Evolutionary conservation across 768 basidiomycete species (phyloP).

Genomic region (Brasilioporus rufonigricans): DNA sequence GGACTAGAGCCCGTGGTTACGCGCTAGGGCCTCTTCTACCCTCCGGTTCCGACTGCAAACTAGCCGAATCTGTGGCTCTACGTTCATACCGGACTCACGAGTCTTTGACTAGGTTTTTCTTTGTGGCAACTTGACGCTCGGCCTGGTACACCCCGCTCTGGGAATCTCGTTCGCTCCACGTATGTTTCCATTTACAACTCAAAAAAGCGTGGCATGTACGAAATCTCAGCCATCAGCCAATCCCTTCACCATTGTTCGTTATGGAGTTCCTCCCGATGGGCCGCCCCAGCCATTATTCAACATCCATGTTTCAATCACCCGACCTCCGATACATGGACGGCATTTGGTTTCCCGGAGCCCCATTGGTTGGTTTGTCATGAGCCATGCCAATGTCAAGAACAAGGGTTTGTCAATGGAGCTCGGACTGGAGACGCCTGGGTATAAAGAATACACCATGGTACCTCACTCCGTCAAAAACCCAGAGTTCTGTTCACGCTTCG

Average conservation of each 20-base stretch:
- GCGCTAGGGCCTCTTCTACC: neutral
- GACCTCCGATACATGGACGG: neutral
- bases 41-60: neutral
- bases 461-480: neutral
- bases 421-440: neutral
- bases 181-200: neutral
- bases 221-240: neutral
- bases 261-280: neutral
- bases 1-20: neutral
- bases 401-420: neutral
- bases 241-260: conserved; percentile 1
- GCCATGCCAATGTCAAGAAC: conserved; percentile 14
- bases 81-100: neutral
- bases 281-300: neutral
- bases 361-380: conserved; percentile 16
- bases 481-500: neutral
- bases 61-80: neutral
- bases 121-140: conserved; percentile 5
- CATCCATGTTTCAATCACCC: neutral
- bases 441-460: conserved; percentile 9
- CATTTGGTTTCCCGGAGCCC: conserved; percentile 6
- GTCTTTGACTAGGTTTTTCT: neutral
- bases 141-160: neutral
- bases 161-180: neutral
- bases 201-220: neutral